These are phyloP conservation scores for Acrocalymma vagum DNA, from an alignment of 2,329 filamentous ascomycete species.

Conservation along the genomic window DNA sequence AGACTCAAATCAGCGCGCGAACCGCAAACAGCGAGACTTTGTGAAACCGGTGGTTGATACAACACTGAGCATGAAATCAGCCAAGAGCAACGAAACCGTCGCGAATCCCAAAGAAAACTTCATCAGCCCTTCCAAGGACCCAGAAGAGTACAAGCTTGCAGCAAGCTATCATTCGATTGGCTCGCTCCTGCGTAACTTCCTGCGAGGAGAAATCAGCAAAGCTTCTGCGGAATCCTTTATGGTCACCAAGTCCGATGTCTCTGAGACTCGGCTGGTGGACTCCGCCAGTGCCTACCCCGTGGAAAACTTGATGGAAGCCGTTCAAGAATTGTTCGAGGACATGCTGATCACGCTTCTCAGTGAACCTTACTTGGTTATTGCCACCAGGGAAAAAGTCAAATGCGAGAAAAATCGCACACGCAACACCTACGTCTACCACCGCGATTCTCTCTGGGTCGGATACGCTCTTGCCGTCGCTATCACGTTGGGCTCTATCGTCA, in stretches of 20 bases:
- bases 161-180: conserved; percentile 44
- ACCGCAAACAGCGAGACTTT: conserved; percentile 34
- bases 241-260: conserved; percentile 44
- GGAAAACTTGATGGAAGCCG: conserved; percentile 31
- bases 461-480: conserved; percentile 43
- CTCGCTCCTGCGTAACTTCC: conserved; percentile 42
- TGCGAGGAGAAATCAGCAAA: conserved; percentile 40
- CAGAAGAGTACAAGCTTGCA: conserved; percentile 37
- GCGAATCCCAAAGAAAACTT: conserved; percentile 29
- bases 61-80: conserved; percentile 19
- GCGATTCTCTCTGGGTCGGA: conserved; percentile 43
- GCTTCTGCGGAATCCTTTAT: conserved; percentile 23
- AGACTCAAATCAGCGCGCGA: conserved; percentile 31
- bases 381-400: conserved; percentile 24
- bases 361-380: conserved; percentile 41
- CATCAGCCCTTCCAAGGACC: conserved; percentile 31
- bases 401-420: conserved; percentile 36
- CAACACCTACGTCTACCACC: conserved; percentile 42
- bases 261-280: conserved; percentile 43
- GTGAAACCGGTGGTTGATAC: conserved; percentile 40
- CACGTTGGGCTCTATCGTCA: conserved; percentile 36
- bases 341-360: conserved; percentile 46
- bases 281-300: conserved; percentile 36
- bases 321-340: conserved; percentile 46
- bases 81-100: conserved; percentile 19